A percentile compares a stretch with the other conserved stretches of the same genome.
phyloP scores from a whole-genome alignment of 805 yeast species.

The Teunomyces pallodes region DNA sequence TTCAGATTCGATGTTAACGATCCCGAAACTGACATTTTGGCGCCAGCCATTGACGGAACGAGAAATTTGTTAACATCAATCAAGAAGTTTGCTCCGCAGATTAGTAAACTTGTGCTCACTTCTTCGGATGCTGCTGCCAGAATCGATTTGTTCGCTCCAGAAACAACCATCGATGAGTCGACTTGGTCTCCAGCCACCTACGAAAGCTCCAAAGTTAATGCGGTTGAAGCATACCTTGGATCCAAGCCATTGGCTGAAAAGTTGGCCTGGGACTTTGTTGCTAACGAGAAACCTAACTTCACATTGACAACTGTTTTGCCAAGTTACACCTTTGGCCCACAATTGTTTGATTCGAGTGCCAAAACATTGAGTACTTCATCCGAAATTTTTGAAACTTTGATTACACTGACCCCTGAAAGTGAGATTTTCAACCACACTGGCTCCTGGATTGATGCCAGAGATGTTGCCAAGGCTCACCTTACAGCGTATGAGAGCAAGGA shows the following conservation, averaged over 20 bases:
- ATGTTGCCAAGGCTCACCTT: slow-evolving; percentile 20
- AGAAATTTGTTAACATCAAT: slow-evolving; percentile 45
- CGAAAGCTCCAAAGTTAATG: slow-evolving; percentile 19
- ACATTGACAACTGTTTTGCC: slow-evolving; percentile 13
- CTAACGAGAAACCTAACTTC: slow-evolving; percentile 13
- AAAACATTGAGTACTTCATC: slow-evolving; percentile 13
- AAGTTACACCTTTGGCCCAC: slow-evolving; percentile 18
- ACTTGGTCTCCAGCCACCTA: slow-evolving; percentile 11
- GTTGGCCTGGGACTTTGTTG: slow-evolving; percentile 28
- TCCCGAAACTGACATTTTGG: slow-evolving; percentile 47
- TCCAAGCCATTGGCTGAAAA: slow-evolving; percentile 36
- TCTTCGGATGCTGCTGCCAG: slow-evolving; percentile 47
- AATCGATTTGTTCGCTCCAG: slow-evolving; percentile 22
- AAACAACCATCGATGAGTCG: slow-evolving; percentile 14
- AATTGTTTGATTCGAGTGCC: slow-evolving; percentile 13
- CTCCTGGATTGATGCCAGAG: slow-evolving; percentile 16
- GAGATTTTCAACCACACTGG: slow-evolving; percentile 5
- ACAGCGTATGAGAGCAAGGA: slow-evolving; percentile 12
- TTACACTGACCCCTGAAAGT: slow-evolving; percentile 7
- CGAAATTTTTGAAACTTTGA: slow-evolving; percentile 8
- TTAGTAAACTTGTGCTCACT: slow-evolving; percentile 52
- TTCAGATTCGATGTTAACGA: slow-evolving; percentile 41
- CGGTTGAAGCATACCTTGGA: slow-evolving; percentile 21
- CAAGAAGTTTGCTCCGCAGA: slow-evolving; percentile 42
- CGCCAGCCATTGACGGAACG: slow-evolving; percentile 61